phyloP scores from a whole-genome alignment of 345 rosid species.

The Aegle marmelos region DNA sequence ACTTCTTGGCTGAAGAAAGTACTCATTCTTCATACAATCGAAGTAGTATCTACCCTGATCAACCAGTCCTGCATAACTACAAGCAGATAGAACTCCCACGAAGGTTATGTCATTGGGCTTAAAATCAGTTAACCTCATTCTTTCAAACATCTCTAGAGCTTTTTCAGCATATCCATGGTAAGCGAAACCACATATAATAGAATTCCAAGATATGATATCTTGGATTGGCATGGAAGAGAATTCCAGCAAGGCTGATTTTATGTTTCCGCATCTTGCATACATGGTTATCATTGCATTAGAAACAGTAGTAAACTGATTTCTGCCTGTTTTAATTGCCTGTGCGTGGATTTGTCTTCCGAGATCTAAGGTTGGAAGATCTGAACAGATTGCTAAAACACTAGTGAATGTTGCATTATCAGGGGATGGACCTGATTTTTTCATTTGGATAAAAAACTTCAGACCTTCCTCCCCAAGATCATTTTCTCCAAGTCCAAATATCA shows the following conservation, averaged over 20 bases:
- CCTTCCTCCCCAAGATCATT: conserved; percentile 40
- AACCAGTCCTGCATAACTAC: conserved; percentile 49
- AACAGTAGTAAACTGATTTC: conserved; percentile 25
- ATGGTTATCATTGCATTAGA: conserved; percentile 41
- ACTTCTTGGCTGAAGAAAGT: conserved; percentile 31
- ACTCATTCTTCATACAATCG: conserved; percentile 31
- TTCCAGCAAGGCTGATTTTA: conserved; percentile 30
- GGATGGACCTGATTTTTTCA: conserved; percentile 28
- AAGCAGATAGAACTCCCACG: conserved; percentile 41
- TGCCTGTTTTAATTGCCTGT: conserved; percentile 25
- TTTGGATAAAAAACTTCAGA: conserved; percentile 27
- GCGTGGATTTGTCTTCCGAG: conserved; percentile 38
- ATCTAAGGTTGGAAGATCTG: conserved; percentile 28
- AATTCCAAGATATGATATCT: conserved; percentile 48
- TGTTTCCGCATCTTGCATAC: conserved; percentile 43
- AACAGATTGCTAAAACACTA: conserved; percentile 40
- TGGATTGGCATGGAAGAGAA: conserved; percentile 32
- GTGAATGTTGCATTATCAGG: conserved; percentile 43
- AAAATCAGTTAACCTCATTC: conserved; percentile 28
- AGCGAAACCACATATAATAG: conserved; percentile 41
- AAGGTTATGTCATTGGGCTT: conserved; percentile 44
- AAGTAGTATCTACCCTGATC: conserved; percentile 40
- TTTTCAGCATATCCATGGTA: conserved; percentile 34
- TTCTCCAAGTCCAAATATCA: conserved; percentile 41
- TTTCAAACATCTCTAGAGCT: conserved; percentile 41